Evolutionary conservation across 2,329 filamentous ascomycete species (phyloP).

Genomic region (Celoporthe dispersa): DNA sequence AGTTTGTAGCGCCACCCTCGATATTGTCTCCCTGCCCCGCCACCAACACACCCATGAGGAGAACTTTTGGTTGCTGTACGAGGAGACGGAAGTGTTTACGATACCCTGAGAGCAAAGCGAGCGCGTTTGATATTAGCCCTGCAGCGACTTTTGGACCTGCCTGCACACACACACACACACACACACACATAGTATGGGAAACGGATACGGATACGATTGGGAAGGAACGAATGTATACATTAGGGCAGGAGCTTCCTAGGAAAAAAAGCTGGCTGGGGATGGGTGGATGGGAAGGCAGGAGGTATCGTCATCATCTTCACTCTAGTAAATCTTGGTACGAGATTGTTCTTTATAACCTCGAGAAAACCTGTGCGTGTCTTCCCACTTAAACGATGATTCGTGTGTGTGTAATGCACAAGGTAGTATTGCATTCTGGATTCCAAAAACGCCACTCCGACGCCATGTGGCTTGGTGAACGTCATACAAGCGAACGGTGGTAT

Average conservation of each 20-base stretch:
- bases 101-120: slow-evolving; percentile 25
- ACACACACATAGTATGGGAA: neutral
- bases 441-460: neutral
- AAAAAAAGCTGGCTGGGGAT: neutral
- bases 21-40: too few relatives aligned
- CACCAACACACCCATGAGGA: neutral
- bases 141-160: neutral
- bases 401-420: neutral
- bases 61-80: neutral
- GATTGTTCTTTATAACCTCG: neutral
- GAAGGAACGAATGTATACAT: neutral
- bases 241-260: neutral
- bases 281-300: neutral
- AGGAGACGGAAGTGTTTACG: slow-evolving; percentile 13
- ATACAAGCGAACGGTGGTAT: neutral
- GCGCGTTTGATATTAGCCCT: slow-evolving; percentile 10
- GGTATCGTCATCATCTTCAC: slow-evolving; percentile 1
- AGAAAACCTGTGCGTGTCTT: neutral
- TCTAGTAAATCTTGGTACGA: neutral
- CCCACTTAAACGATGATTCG: neutral
- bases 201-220: neutral
- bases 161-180: neutral
- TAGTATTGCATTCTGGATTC: neutral
- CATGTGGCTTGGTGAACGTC: neutral
- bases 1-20: neutral